Evolutionary conservation across 2,329 filamentous ascomycete genomes (phyloP), one percentile per base, ranked within the genome.

Genomic region (Trichoderma koningii): DNA sequence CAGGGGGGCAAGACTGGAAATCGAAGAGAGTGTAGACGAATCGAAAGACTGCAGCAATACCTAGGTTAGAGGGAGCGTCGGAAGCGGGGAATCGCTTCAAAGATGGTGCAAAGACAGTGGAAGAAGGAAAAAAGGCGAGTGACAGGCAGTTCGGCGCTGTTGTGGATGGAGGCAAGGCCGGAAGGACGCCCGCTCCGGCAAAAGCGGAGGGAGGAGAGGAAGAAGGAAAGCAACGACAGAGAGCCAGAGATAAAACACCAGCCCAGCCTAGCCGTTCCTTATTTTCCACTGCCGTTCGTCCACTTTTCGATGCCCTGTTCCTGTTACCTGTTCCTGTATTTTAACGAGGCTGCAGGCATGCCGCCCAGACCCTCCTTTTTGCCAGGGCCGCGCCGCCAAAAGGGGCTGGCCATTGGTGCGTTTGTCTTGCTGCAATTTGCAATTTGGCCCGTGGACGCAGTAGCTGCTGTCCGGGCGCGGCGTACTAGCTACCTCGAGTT

Each of bases 321-420:
- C 30, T 9, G 6, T 9, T 30, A 9, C 30, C 53, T 34, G 63
- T 52, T 38, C 34, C 34, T 38, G 34, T 38, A 12, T 38, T 48
- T 38, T 48, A 28, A 52, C 45, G 53, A 57, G 38, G 53, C 45
- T 52, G 63, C 63, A 64, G 63, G 55, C 45, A 21, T 53, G 55
- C 51, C 55, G 63, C 63, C 28, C 50, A 52, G 63, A 55, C 63
- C 48, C 63, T 65, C 63, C 55, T 28, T 50, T 65, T 21, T 21
- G 17, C 28, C 53, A 44, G 47, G 55, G 55, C 42, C 38, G 55
- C 34, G 34, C 34, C 34, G 47, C 55, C 38, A 65, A 65, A 65
- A 65, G 63, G 63, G 63, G 63, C 48, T 64, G 63, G 60, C 51
- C 51, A 63, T 63, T 63, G 60, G 60, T 55, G 47, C 59, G 48